Conservation (phyloP, 1,284 basidiomycete species). For the Ustilago sp. region DNA sequence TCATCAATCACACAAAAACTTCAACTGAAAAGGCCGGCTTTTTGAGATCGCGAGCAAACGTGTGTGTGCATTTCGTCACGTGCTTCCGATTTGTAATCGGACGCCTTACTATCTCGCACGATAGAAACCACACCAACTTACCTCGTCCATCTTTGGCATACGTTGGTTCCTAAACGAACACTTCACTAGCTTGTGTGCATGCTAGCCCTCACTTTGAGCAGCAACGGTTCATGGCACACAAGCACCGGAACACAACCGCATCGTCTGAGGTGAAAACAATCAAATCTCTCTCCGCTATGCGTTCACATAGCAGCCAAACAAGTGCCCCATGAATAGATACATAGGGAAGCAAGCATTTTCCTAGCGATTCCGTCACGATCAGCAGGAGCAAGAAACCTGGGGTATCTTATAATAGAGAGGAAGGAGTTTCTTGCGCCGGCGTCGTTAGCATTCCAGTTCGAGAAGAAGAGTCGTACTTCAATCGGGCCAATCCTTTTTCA, state of each 20-base stretch:
- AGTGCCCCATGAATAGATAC: neutral
- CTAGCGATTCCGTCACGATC: neutral
- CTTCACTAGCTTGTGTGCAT: too few relatives aligned
- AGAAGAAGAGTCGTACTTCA: neutral
- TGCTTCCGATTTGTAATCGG: slow-evolving; percentile 41
- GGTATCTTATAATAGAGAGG: slow-evolving; percentile 29
- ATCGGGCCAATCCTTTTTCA: neutral
- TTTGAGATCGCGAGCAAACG: neutral
- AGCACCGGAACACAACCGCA: neutral
- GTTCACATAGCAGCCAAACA: neutral
- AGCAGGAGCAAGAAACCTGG: slow-evolving; percentile 5
- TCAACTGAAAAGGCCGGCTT: slow-evolving; percentile 46
- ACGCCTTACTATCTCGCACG: slow-evolving; percentile 25
- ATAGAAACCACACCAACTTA: neutral
- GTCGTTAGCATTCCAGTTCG: neutral
- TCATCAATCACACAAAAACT: too few relatives aligned
- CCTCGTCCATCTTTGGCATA: too few relatives aligned
- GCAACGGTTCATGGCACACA: too few relatives aligned
- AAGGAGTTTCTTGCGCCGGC: neutral
- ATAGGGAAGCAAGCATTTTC: neutral
- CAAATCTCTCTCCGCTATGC: neutral
- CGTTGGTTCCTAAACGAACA: too few relatives aligned
- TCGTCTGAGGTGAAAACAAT: neutral
- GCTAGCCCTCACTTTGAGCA: too few relatives aligned
- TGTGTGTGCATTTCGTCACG: slow-evolving; percentile 5